Percentiles rank a stretch among this genome's conserved stretches.
These are phyloP conservation scores for Prunus padus DNA, from an alignment of 306 rosid species.

Conservation along the genomic window DNA sequence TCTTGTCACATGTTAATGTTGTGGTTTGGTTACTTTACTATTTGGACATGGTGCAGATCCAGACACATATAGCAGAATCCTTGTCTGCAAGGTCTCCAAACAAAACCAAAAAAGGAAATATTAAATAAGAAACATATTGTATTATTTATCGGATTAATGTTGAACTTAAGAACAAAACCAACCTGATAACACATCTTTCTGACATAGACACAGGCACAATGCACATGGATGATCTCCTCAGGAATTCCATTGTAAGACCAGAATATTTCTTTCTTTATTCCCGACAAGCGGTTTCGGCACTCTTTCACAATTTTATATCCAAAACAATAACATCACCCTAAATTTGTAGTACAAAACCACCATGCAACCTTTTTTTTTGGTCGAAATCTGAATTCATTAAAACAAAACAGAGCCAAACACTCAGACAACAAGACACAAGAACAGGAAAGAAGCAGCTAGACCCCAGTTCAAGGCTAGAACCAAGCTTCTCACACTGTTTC, in stretches of 20 bases:
- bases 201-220: constrained; percentile 16
- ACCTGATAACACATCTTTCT: constrained; percentile 27
- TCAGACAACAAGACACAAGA: no score
- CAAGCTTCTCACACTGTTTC: no score
- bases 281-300: constrained; percentile 44
- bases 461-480: no score
- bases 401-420: no score
- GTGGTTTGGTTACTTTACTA: not conserved
- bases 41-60: not conserved
- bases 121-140: not conserved
- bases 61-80: no score
- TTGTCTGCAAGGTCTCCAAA: no score
- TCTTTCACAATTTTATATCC: constrained; percentile 14
- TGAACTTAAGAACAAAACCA: constrained; percentile 15
- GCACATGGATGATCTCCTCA: constrained; percentile 34
- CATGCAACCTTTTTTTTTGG: no score
- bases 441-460: no score
- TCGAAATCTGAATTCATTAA: no score
- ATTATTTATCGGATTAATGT: not conserved
- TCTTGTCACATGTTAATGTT: not conserved
- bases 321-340: not conserved
- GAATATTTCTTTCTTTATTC: constrained; percentile 27
- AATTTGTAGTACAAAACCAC: constrained; percentile 3
- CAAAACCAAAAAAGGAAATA: not conserved
- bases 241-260: constrained; percentile 12